Base-by-base conservation (phyloP, 768 basidiomycete genomes). In the Lepiota venenata region DNA sequence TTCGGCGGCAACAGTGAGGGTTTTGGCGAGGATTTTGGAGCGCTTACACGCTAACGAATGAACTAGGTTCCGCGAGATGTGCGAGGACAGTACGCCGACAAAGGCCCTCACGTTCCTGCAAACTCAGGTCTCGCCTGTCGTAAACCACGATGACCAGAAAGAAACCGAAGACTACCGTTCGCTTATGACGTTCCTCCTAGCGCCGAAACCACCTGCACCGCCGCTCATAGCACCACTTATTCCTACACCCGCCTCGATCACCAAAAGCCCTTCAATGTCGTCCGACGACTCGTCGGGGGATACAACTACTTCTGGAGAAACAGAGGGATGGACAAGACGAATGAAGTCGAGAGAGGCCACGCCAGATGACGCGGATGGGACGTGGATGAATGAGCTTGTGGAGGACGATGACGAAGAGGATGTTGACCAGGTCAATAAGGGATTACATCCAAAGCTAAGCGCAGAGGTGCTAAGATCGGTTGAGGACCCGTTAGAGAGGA, bases 31-130 rank as follows among this genome's bases (percentile, higher is more conserved):
- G 10, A 11, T 21, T 21, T 29, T 32, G 11, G 54, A 47, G 4
- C 25, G 11, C 7, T 25, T 53, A 36, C n/a, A 27, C 4, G 32
- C 27, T 56, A 22, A 47, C 35, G 27, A 35, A 29, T 47, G 29
- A 9, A 25, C 25, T 60, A 92, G 90, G 60, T 92, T 91, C 70
- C 81, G 85, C n/a, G 90, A 93, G 63, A 84, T 91, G 78, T 88
- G 88, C 62, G 82, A 83, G 65, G 81, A 82, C 42, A 73, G 68
- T 14, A 67, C 83, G 1, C 73, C 81, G 0, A 76, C 87, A 20
- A 80, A 83, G 61, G 87, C 91, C 0, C 74, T 93, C 38, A 76
- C 72, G 12, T 92, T 90, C 69, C 70, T 93, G 32, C 85, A 86
- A 65, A 81, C 74, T 0, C 77, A 85, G 46, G 86, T 93, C 8